Conservation (phyloP, 2,329 filamentous ascomycete species). For the Colletotrichum trifolii region DNA sequence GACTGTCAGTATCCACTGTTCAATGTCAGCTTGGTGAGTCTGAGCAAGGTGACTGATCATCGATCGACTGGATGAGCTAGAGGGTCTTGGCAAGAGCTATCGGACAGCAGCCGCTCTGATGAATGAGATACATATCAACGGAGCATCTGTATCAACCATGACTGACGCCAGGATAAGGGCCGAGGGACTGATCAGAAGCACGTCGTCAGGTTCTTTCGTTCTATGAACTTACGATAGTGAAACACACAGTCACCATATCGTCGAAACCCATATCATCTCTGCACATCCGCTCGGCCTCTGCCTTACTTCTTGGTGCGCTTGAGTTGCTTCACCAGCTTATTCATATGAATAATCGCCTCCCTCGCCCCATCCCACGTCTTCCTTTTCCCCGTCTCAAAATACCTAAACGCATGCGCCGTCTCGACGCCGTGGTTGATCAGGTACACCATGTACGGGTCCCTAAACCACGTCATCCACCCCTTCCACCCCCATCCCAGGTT, state of each 20-base stretch:
- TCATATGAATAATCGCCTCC: constrained; percentile 46
- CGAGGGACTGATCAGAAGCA: neutral
- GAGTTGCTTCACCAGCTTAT: constrained; percentile 46
- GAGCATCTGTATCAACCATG: neutral
- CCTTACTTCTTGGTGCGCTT: constrained; percentile 5
- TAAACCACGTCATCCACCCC: constrained; percentile 55
- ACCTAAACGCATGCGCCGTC: constrained; percentile 52
- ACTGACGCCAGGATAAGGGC: neutral
- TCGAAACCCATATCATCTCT: neutral
- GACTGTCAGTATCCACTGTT: neutral
- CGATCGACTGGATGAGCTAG: neutral
- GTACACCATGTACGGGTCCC: constrained; percentile 49
- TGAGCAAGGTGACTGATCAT: neutral
- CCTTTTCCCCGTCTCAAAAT: constrained; percentile 54
- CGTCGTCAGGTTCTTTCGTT: neutral
- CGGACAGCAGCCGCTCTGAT: neutral
- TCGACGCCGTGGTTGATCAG: constrained; percentile 53
- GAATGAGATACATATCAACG: neutral
- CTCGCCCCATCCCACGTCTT: constrained; percentile 52
- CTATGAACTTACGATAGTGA: neutral
- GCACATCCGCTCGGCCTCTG: neutral
- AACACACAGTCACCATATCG: neutral
- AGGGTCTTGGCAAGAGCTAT: neutral
- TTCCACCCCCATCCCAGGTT: constrained; percentile 53
- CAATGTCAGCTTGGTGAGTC: neutral